Evolutionary conservation across 805 yeast genomes (phyloP).

Genomic region (Pachysolen tannophilus): DNA sequence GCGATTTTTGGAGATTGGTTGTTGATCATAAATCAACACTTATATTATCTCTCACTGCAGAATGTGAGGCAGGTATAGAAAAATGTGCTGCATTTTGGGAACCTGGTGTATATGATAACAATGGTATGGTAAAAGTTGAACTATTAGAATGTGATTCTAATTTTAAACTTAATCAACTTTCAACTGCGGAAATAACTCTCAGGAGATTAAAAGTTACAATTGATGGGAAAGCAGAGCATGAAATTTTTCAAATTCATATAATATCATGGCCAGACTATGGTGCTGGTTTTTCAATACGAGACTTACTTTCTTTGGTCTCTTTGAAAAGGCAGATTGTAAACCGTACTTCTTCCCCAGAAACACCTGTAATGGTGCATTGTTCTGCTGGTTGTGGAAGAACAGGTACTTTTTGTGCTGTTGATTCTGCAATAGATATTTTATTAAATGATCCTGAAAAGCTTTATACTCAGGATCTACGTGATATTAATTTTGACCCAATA

Average conservation of each 20-base stretch:
- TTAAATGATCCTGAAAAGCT: slow-evolving; percentile 8
- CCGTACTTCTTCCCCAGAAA: background rate
- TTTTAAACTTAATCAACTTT: slow-evolving; percentile 17
- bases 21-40: slow-evolving; percentile 55
- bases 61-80: slow-evolving; percentile 65
- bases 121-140: slow-evolving; percentile 16
- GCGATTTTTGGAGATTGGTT: slow-evolving; percentile 81
- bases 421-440: slow-evolving; percentile 41
- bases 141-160: slow-evolving; percentile 17
- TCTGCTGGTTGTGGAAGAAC: slow-evolving; percentile 98
- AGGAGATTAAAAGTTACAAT: slow-evolving; percentile 38
- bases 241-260: slow-evolving; percentile 68
- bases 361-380: slow-evolving; percentile 77
- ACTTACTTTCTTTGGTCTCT: slow-evolving; percentile 45
- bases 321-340: slow-evolving; percentile 23
- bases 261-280: slow-evolving; percentile 82
- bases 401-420: slow-evolving; percentile 78
- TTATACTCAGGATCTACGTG: too few relatives aligned
- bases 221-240: slow-evolving; percentile 25
- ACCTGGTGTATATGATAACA: slow-evolving; percentile 38
- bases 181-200: slow-evolving; percentile 19
- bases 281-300: slow-evolving; percentile 45
- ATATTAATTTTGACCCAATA: slow-evolving; percentile 29
- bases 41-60: slow-evolving; percentile 69
- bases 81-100: slow-evolving; percentile 85